Conservation (phyloP, 2,329 filamentous ascomycete species). For the Stagonosporopsis chrysanthemi region DNA sequence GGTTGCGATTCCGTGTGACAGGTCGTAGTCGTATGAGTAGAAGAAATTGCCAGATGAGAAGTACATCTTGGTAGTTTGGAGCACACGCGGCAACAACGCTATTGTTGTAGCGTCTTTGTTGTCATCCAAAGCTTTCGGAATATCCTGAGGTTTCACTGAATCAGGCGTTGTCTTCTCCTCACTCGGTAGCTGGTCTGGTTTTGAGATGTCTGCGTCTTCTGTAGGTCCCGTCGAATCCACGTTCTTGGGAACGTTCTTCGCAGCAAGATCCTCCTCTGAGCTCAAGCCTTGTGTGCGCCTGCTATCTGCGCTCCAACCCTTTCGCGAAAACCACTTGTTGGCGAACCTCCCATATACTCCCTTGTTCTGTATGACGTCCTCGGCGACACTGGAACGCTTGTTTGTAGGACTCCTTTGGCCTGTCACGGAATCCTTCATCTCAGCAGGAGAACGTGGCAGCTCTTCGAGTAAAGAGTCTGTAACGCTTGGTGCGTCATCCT, state of each 20-base stretch:
- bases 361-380: constrained; percentile 84
- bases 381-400: constrained; percentile 68
- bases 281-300: constrained; percentile 74
- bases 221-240: constrained; percentile 40
- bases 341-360: constrained; percentile 91
- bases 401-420: constrained; percentile 33
- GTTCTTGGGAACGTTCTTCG: constrained; percentile 45
- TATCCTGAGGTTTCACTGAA: constrained; percentile 43
- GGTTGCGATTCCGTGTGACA: constrained; percentile 71
- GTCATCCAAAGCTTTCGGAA: constrained; percentile 45
- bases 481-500: constrained; percentile 45
- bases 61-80: constrained; percentile 83
- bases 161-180: constrained; percentile 24
- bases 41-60: constrained; percentile 87
- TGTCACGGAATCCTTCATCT: constrained; percentile 43
- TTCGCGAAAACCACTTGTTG: constrained; percentile 87
- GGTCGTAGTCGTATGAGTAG: constrained; percentile 93
- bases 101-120: constrained; percentile 43
- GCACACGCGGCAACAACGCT: constrained; percentile 77
- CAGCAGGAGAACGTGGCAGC: constrained; percentile 40
- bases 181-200: constrained; percentile 30
- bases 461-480: constrained; percentile 50
- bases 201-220: constrained; percentile 33
- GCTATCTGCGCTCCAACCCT: constrained; percentile 78
- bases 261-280: constrained; percentile 54